Conservation (phyloP, 108 stramenopile species). For the Cylindrotheca fusiformis region DNA sequence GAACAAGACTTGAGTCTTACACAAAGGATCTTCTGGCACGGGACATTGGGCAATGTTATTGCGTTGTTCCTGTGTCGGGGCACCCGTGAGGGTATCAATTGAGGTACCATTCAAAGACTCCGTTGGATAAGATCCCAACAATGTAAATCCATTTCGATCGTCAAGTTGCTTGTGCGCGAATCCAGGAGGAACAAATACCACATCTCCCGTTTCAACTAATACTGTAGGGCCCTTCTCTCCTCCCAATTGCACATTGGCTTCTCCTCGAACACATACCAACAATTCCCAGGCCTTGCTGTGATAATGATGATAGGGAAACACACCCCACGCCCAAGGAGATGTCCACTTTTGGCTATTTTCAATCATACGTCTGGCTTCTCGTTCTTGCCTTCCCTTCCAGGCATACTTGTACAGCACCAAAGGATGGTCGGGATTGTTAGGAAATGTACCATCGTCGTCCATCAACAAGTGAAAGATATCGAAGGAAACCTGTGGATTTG, state of each 20-base stretch:
- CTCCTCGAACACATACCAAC: constrained; percentile 25
- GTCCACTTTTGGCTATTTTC: constrained; percentile 14
- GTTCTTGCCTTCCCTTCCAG: constrained; percentile 12
- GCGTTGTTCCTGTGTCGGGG: constrained; percentile 18
- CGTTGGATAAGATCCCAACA: constrained; percentile 29
- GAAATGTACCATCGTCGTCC: constrained; percentile 30
- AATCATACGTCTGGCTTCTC: constrained; percentile 18
- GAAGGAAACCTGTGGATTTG: no score
- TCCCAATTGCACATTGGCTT: constrained; percentile 24
- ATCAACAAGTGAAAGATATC: constrained; percentile 15
- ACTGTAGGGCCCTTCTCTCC: constrained; percentile 21
- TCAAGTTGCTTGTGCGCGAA: constrained; percentile 31
- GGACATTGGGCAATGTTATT: constrained; percentile 15
- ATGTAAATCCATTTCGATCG: constrained; percentile 23
- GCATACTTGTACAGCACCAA: constrained; percentile 20
- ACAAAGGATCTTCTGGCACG: neutral
- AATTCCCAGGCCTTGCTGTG: constrained; percentile 36
- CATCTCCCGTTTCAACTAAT: constrained; percentile 15
- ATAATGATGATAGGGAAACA: constrained; percentile 35
- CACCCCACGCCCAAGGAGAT: constrained; percentile 36
- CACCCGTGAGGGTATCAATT: constrained; percentile 25
- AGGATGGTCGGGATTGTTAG: constrained; percentile 23
- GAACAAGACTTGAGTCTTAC: no score
- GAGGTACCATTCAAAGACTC: constrained; percentile 8
- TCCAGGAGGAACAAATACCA: constrained; percentile 30